Evolutionary conservation across 1,139 yeast species (phyloP), one percentile per base, ranked within the genome.

Genomic region (Hansenula sp.): DNA sequence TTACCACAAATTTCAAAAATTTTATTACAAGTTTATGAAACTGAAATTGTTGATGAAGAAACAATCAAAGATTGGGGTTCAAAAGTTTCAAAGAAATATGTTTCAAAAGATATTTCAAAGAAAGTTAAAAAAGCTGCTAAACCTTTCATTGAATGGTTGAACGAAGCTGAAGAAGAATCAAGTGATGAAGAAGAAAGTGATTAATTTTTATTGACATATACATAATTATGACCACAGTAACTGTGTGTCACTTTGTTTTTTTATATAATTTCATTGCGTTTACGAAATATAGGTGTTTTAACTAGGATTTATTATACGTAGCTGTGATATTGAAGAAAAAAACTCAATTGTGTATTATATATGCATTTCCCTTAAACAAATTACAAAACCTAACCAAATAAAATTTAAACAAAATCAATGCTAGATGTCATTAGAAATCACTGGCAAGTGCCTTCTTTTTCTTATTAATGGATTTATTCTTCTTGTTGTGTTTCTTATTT

Each of bases 61-160:
- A 83, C 77, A 35, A 75, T 88, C 41, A 67, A 76, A 57, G 75
- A 76, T 40, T 92, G 96, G 90, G 97, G 97, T 52, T 76, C 92
- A 42, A 89, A 88, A 65, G 89, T 88, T 36, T 85, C 96, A 39
- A 89, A 89, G 71, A 90, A 89, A 67, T 92, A 84, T 57, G 97
- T 90, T 45, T 87, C 95, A 48, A 92, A 90, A 70, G 96, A 89
- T 39, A 75, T 80, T 35, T 84, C 95, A 40, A 90, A 90, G 70
- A 90, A 88, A 75, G 96, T 92, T 41, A 86, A 97, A 67, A 87
- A 82, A 66, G 95, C 96, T 36, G 97, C 97, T 46, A 89, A 88
- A 68, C 96, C 97, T 32, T 92, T 92, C 68, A 70, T 92, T 50
- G 81, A 84, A 55, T 92, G 98, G 98, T 77, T 92, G 52, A 82